phyloP scores from a whole-genome alignment of 306 rosid genomes.

The Vigna mungo region DNA sequence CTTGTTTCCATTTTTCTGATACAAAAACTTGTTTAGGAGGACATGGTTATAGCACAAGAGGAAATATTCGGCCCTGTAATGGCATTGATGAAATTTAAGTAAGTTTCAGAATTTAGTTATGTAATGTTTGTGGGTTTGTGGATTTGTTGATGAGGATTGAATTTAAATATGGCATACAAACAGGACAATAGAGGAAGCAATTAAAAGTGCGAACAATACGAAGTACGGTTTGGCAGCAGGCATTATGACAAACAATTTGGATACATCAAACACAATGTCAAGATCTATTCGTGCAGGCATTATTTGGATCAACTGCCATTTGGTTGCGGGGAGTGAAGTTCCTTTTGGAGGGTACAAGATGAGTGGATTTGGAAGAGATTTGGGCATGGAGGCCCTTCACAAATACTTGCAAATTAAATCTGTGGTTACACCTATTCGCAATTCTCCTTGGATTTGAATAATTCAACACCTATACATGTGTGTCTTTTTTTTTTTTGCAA shows the following conservation, averaged over 20 bases:
- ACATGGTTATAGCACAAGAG: too few species aligned
- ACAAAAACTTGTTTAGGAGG: too few species aligned
- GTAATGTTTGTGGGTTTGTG: too few species aligned
- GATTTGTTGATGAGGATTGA: background rate
- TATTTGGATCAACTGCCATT: slow-evolving; percentile 80
- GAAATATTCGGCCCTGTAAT: too few species aligned
- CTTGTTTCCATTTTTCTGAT: too few species aligned
- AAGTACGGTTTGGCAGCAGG: slow-evolving; percentile 86
- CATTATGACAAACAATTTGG: slow-evolving; percentile 67
- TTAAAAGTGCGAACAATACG: slow-evolving; percentile 59
- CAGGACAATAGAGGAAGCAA: slow-evolving; percentile 54
- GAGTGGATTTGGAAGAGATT: slow-evolving; percentile 83
- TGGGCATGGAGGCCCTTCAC: slow-evolving; percentile 64
- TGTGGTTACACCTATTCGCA: slow-evolving; percentile 70
- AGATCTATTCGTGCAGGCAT: slow-evolving; percentile 75
- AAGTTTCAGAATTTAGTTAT: too few species aligned
- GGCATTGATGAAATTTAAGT: too few species aligned
- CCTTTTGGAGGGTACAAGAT: slow-evolving; percentile 82
- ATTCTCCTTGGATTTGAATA: slow-evolving; percentile 76
- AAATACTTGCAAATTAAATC: slow-evolving; percentile 75
- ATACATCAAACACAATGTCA: slow-evolving; percentile 72
- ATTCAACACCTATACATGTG: too few species aligned
- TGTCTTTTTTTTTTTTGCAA: too few species aligned
- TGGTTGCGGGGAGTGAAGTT: slow-evolving; percentile 50
- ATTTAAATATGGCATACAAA: background rate